phyloP scores from a whole-genome alignment of 257 asterid genomes.

The Capsicum pubescens region DNA sequence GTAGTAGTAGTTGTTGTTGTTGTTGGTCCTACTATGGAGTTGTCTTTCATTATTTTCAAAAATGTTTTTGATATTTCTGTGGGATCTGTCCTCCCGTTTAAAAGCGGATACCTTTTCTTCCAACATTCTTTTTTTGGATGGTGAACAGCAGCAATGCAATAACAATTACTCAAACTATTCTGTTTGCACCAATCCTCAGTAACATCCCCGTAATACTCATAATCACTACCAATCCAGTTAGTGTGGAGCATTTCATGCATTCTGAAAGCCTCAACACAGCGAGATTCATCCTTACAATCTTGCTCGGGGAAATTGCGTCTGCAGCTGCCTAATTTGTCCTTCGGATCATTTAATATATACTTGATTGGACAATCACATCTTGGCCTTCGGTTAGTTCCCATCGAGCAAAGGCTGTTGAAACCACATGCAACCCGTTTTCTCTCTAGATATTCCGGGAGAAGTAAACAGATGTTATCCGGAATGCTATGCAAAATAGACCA shows the following conservation, averaged over 20 bases:
- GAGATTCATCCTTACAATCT: conserved; percentile 34
- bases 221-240: conserved; percentile 31
- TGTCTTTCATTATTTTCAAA: conserved; percentile 37
- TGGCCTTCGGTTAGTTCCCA: conserved; percentile 39
- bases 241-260: conserved; percentile 24
- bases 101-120: conserved; percentile 72
- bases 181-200: conserved; percentile 34
- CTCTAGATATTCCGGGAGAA: background rate
- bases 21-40: background rate
- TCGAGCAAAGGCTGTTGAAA: conserved; percentile 52
- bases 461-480: conserved; percentile 45
- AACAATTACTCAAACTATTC: conserved; percentile 55
- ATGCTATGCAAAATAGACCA: conserved; percentile 41
- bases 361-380: conserved; percentile 54
- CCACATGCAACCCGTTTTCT: conserved; percentile 73
- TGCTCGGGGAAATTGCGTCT: conserved; percentile 39
- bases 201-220: conserved; percentile 44
- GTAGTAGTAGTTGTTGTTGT: background rate
- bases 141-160: conserved; percentile 52
- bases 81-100: conserved; percentile 50
- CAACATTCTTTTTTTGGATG: conserved; percentile 44
- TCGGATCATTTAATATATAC: conserved; percentile 46
- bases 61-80: conserved; percentile 34
- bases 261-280: conserved; percentile 9
- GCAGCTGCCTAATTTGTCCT: conserved; percentile 48